These are phyloP conservation scores for Verticillium zaregamsianum DNA, from an alignment of 2,329 filamentous ascomycete genomes.

Conservation along the genomic window DNA sequence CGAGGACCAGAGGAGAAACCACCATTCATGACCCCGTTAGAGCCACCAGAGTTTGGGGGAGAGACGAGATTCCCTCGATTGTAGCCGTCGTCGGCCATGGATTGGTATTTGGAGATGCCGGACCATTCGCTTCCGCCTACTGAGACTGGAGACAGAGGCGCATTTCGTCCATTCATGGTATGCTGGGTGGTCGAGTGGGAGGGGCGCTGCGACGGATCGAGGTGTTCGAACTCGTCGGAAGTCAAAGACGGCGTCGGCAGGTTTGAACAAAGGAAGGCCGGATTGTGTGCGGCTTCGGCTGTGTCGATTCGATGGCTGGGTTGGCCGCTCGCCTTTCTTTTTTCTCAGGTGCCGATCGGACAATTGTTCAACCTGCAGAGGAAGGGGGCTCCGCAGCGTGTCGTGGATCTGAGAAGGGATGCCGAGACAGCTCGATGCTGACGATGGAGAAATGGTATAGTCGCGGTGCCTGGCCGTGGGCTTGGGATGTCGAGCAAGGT, in stretches of 20 bases:
- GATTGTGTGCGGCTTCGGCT: neutral
- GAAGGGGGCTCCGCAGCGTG: neutral
- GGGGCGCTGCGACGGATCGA: constrained; percentile 4
- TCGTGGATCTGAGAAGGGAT: neutral
- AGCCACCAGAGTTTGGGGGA: constrained; percentile 64
- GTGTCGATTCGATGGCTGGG: neutral
- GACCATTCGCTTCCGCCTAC: constrained; percentile 83
- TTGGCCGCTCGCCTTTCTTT: neutral
- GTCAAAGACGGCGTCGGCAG: neutral
- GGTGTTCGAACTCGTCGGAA: neutral
- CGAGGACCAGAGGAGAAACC: constrained; percentile 51
- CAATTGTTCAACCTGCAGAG: neutral
- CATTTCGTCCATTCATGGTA: constrained; percentile 70
- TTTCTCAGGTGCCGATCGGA: neutral
- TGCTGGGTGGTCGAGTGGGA: constrained; percentile 10
- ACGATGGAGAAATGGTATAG: neutral
- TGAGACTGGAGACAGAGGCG: constrained; percentile 77
- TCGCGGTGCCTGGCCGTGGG: neutral
- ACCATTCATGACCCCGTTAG: constrained; percentile 55
- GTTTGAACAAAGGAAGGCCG: neutral
- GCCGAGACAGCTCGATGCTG: neutral
- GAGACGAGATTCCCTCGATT: constrained; percentile 60
- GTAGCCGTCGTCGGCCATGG: constrained; percentile 47
- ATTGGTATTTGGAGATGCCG: constrained; percentile 62
- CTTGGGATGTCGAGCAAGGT: neutral